phyloP scores from a whole-genome alignment of 2,329 filamentous ascomycete genomes.

The Geosmithia flava region DNA sequence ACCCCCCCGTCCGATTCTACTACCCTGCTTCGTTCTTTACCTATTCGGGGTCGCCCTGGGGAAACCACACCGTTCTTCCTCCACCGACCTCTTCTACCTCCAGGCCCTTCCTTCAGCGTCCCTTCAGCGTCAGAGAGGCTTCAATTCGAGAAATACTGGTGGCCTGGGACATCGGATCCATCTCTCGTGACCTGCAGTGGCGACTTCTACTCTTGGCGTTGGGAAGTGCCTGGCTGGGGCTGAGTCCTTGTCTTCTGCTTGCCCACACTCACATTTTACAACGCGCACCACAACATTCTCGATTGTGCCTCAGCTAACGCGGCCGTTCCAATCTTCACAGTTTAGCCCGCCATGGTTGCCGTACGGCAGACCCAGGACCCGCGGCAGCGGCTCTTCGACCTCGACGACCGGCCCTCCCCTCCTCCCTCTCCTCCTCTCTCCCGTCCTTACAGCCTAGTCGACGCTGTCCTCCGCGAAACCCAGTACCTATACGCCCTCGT shows the following conservation, averaged over 20 bases:
- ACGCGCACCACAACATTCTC: neutral
- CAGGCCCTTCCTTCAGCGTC: neutral
- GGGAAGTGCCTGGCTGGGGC: neutral
- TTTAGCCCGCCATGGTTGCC: conserved; percentile 2
- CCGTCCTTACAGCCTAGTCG: conserved; percentile 7
- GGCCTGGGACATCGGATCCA: too few species aligned
- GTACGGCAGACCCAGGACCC: neutral
- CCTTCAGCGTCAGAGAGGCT: neutral
- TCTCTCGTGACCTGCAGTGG: neutral
- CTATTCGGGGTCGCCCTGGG: too few species aligned
- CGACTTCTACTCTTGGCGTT: neutral
- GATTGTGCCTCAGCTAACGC: neutral
- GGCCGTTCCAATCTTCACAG: neutral
- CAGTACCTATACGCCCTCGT: conserved; percentile 39
- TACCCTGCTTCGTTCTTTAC: neutral
- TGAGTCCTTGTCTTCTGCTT: neutral
- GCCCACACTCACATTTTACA: neutral
- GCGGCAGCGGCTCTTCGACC: neutral
- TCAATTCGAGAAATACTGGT: too few species aligned
- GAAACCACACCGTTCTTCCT: neutral
- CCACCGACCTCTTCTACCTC: neutral
- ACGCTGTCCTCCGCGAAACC: conserved; percentile 29
- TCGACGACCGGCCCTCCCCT: neutral
- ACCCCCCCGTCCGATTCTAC: neutral
- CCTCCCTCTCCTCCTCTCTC: neutral